Evolutionary conservation across 805 yeast genomes (phyloP), one percentile per base, ranked within the genome.

Genomic region (Lipomyces yamanashiensis): DNA sequence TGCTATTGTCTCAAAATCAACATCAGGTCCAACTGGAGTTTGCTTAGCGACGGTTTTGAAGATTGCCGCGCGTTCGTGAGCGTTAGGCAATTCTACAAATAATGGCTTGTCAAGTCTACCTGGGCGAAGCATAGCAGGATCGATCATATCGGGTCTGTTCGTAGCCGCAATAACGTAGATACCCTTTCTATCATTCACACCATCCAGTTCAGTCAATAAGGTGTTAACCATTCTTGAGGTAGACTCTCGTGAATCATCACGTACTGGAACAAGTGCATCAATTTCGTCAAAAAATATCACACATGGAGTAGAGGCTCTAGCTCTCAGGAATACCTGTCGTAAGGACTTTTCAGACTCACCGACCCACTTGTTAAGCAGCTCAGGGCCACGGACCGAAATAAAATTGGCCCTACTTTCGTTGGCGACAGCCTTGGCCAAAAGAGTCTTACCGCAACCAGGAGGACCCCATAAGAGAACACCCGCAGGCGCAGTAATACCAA

Each of bases 381-480:
- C 99, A 0, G 99, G 99, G 1, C 99, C 99, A 67, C 96, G 88
- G 39, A 95, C 92, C 10, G 97, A 89, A 44, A 95, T 95, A 76
- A 95, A 95, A 74, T 95, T 95, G 12, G 98, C 98, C 58, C 96
- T 83, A 0, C 97, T 91, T 76, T 95, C 98, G 74, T 93, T 93
- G 10, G 99, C 99, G 2, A 95, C 98, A 1, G 99, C 99, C 73
- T 95, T 95, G 0, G 98, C 98, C 36, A 95, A 80, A 55, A 95
- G 80, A 0, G 99, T 95, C 74, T 95, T 95, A 82, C 99, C 99
- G 79, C 98, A 95, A 43, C 99, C 99, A 2, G 99, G 99, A 1
- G 99, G 99, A 0, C 99, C 99, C 99, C 99, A 95, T 81, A 95
- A 83, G 33, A 95, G 78, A 0, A 95, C 99, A 62, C 99, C 99